phyloP scores from a whole-genome alignment of 176 grass and related monocot species.

The Themeda triandra region DNA sequence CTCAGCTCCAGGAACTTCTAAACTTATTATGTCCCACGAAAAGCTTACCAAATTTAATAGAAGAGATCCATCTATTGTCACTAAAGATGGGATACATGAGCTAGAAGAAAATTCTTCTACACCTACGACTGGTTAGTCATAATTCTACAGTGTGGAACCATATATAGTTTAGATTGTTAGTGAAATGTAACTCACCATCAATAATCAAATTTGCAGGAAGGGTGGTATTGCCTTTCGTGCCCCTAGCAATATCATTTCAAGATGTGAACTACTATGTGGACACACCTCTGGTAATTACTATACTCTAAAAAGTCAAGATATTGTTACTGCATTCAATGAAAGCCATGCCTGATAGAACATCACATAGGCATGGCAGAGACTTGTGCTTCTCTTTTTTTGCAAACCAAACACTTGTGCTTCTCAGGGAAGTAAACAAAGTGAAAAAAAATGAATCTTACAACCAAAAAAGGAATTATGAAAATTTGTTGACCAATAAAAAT shows the following conservation, averaged over 20 bases:
- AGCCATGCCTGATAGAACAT: not conserved
- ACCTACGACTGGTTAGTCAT: constrained; percentile 32
- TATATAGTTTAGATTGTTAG: not conserved
- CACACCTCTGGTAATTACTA: constrained; percentile 47
- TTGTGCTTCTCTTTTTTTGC: not conserved
- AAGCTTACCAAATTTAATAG: constrained; percentile 31
- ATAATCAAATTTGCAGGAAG: constrained; percentile 43
- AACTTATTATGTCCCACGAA: constrained; percentile 52
- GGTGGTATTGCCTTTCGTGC: constrained; percentile 77
- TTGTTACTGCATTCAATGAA: not conserved
- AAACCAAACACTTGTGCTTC: not conserved
- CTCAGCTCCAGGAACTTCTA: constrained; percentile 45
- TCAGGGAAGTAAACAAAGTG: not conserved
- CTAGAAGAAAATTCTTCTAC: not conserved
- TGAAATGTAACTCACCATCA: not conserved
- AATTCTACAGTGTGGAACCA: not conserved
- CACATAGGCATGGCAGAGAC: not conserved
- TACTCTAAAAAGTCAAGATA: not conserved
- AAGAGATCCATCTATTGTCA: not conserved
- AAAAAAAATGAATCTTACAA: not conserved
- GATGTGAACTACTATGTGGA: constrained; percentile 88
- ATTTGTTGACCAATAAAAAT: not conserved
- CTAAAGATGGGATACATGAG: not conserved
- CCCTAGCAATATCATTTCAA: constrained; percentile 67
- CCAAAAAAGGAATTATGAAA: not conserved